Conservation (phyloP, 169 alveolate species). For the Miamiensis avidus region DNA sequence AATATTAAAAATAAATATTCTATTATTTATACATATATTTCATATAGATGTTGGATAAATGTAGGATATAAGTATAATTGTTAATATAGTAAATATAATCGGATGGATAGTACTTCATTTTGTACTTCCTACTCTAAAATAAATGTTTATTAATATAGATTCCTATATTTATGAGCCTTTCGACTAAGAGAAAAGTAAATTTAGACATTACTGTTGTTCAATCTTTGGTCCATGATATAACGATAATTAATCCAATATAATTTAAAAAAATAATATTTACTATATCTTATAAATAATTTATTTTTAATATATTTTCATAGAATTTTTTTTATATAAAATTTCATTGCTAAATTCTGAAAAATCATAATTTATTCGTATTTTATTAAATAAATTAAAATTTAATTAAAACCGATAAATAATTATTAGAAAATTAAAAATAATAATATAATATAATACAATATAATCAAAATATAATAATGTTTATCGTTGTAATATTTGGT, state of each 20-base stretch:
- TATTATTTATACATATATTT: too few species aligned
- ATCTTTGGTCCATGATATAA: slow-evolving; percentile 7
- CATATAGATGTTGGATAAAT: slow-evolving; percentile 3
- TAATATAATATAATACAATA: not conserved
- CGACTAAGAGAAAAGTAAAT: not conserved
- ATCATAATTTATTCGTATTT: not conserved
- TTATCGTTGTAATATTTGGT: slow-evolving; percentile 44
- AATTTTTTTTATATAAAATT: not conserved
- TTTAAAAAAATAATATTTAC: not conserved
- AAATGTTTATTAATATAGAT: not conserved
- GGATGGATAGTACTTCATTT: slow-evolving; percentile 8
- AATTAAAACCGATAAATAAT: not conserved
- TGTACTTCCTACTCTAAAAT: not conserved
- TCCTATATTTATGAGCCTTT: slow-evolving; percentile 19
- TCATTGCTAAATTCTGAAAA: not conserved
- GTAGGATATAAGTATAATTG: not conserved
- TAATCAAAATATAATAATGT: slow-evolving; percentile 16
- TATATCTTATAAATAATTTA: not conserved
- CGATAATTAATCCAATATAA: not conserved
- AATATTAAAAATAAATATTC: too few species aligned
- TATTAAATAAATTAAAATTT: not conserved
- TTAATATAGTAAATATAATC: not conserved
- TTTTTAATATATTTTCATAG: not conserved
- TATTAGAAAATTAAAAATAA: not conserved
- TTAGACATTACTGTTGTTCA: not conserved